Base-by-base conservation (phyloP, 108 stramenopile genomes). In the Nitzschia putrida region DNA sequence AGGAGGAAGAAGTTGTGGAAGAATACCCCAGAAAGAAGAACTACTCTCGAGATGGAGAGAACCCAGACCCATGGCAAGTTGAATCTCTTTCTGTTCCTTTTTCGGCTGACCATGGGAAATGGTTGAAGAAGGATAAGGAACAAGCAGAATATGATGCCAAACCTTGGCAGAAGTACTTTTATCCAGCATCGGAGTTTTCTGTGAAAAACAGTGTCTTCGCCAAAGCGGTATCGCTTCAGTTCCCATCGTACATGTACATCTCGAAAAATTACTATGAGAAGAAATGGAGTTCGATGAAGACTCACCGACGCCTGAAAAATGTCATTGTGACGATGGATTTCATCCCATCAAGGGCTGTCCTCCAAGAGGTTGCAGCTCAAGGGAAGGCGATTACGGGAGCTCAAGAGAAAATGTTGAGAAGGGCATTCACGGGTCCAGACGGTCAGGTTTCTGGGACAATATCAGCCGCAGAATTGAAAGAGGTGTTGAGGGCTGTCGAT, bases 321-420 rank as follows among this genome's bases (percentile, higher is more conserved):
- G 89, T 98, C 14, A 96, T 99, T 49, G 89, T 98, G 8, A 82
- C 96, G 13, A 85, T 99, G 93, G 97, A 98, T 69, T 97, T 91
- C 70, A 77, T 79, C 70, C 90, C 80, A 64, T 88, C 71, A 0
- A 88, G 84, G 70, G 69, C 76, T 26, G 81, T 80, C 42, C 57
- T 89, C 38, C 61, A 71, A 54, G 89, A 93, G 65, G 79, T 93
- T 68, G 84, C 90, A 23, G 85, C 85, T 45, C 74, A 79, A 5
- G 91, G 86, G 29, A 91, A 89, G 72, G 76, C 85, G 9, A 85
- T 99, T 68, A 87, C 89, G 13, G 68, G 65, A 29, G 81, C 88
- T 22, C 97, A 98, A 68, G 97, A 99, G 74, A 84, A 83, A 45
- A 94, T 77, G 57, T 79, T 98, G 57, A 82, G 75, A 53, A 83